Conservation (phyloP, 2,329 filamentous ascomycete species). For the Monilinia polystroma region DNA sequence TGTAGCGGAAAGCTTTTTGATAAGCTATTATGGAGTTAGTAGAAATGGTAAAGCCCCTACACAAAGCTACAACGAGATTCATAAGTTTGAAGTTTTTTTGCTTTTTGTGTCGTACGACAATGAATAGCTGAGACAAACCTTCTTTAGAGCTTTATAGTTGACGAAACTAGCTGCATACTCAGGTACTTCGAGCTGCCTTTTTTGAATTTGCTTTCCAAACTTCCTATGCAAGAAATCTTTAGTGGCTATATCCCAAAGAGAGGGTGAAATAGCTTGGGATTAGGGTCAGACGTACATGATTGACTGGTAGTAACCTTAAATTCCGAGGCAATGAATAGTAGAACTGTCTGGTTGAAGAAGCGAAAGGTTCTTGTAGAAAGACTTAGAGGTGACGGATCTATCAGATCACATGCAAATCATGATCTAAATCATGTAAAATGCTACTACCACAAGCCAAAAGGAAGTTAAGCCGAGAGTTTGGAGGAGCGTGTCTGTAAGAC, state of each 20-base stretch:
- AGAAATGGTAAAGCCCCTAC: slow-evolving; percentile 26
- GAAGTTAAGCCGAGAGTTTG: slow-evolving; percentile 8
- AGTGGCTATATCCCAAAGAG: slow-evolving; percentile 23
- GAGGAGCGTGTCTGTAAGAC: slow-evolving; percentile 6
- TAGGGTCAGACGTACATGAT: slow-evolving; percentile 38
- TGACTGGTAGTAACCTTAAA: slow-evolving; percentile 35
- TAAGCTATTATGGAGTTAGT: slow-evolving; percentile 64
- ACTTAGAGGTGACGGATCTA: slow-evolving; percentile 21
- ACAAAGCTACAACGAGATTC: background rate
- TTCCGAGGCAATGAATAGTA: slow-evolving; percentile 31
- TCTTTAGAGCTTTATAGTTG: slow-evolving; percentile 98
- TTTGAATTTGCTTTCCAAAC: slow-evolving; percentile 99
- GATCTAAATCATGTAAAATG: slow-evolving; percentile 23
- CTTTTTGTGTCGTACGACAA: slow-evolving; percentile 19
- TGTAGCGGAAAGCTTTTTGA: slow-evolving; percentile 94
- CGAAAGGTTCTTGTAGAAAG: background rate
- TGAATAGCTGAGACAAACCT: slow-evolving; percentile 57
- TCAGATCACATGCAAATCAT: slow-evolving; percentile 32
- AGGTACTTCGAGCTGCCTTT: slow-evolving; percentile 96
- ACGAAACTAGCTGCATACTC: slow-evolving; percentile 99
- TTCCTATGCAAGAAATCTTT: slow-evolving; percentile 63
- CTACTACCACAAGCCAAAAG: slow-evolving; percentile 8
- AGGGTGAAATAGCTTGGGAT: background rate
- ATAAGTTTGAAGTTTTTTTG: background rate
- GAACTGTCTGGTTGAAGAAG: slow-evolving; percentile 21